Evolutionary conservation across 1,139 yeast species (phyloP), one percentile per base, ranked within the genome.

Genomic region (Geotrichum restrictum): DNA sequence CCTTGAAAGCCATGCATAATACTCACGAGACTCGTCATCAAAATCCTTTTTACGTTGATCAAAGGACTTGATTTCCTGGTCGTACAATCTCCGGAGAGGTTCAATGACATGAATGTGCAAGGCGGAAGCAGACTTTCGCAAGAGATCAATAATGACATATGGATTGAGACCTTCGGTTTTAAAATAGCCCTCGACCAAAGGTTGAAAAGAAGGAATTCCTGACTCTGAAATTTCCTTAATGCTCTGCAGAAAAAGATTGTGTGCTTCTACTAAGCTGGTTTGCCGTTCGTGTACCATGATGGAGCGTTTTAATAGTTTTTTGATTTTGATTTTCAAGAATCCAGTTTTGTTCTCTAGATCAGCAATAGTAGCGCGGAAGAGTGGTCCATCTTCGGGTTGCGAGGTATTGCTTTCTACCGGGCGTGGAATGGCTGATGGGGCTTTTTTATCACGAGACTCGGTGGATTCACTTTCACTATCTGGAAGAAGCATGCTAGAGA

Each of bases 21-120:
- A 88, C 52, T 83, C 88, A 56, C 82, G 79, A 1, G 89, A 81
- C 56, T 81, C 85, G 49, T 79, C 85, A 61, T 86, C 94, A 66
- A 86, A 86, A 42, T 74, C 78, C 53, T 80, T 78, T 61, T 76
- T 78, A 48, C 74, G 68, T 22, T 62, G 55, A 44, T 74, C 77
- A 51, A 71, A 72, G 7, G 67, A 56, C 60, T 74, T 72, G 59
- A 74, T 62, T 51, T 71, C 72, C 59, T 66, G 62, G 54, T 79
- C 77, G 60, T 74, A 71, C 49, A 72, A 59, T 48, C 62, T 60
- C 47, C 69, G 62, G 50, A 74, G 57, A 7, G 77, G 77, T 45
- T 69, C 74, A 24, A 74, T 64, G n/a, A 74, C 68, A 45, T 64
- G 63, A 33, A 55, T 50, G 33, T 64, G 64, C 49, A 71, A 53